A percentile compares a stretch with the other conserved stretches of the same genome.
These are phyloP conservation scores for Castanospermum australe DNA, from an alignment of 306 rosid species.

Conservation along the genomic window DNA sequence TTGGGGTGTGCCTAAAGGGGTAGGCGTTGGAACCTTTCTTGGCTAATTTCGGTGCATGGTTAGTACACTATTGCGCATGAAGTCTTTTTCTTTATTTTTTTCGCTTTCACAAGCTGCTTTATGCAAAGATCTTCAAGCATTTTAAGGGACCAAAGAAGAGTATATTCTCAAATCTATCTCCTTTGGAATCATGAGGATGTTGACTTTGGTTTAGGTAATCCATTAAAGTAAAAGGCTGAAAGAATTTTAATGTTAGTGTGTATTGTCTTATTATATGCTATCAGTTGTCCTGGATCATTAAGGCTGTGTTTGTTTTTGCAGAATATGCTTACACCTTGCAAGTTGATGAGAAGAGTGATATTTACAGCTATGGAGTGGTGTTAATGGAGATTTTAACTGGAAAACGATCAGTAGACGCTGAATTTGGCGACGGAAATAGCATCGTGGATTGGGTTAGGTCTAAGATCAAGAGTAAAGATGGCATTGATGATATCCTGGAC, in stretches of 20 bases:
- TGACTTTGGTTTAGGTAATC: constrained; percentile 30
- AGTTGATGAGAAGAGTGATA: constrained; percentile 96
- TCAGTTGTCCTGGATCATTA: background rate
- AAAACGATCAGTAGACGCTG: constrained; percentile 58
- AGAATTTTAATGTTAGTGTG: constrained; percentile 8
- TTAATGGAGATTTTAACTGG: constrained; percentile 78
- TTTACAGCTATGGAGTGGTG: constrained; percentile 85
- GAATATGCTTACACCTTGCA: constrained; percentile 90
- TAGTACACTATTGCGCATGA: constrained; percentile 39
- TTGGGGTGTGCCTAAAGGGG: background rate
- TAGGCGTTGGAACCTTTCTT: background rate
- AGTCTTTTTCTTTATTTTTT: constrained; percentile 16
- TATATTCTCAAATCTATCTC: constrained; percentile 19
- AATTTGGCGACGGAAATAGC: constrained; percentile 89
- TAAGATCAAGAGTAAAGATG: constrained; percentile 60
- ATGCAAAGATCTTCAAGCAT: constrained; percentile 25
- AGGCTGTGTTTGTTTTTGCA: constrained; percentile 32
- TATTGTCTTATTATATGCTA: constrained; percentile 6
- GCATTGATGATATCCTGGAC: constrained; percentile 54
- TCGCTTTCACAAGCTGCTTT: constrained; percentile 36
- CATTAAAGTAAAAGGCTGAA: constrained; percentile 18
- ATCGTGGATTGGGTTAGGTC: constrained; percentile 83
- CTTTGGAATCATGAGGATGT: constrained; percentile 42
- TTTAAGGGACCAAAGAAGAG: constrained; percentile 23
- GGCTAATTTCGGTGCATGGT: constrained; percentile 35